phyloP scores from a whole-genome alignment of 2,329 filamentous ascomycete species.

The Aspergillus versicolor region DNA sequence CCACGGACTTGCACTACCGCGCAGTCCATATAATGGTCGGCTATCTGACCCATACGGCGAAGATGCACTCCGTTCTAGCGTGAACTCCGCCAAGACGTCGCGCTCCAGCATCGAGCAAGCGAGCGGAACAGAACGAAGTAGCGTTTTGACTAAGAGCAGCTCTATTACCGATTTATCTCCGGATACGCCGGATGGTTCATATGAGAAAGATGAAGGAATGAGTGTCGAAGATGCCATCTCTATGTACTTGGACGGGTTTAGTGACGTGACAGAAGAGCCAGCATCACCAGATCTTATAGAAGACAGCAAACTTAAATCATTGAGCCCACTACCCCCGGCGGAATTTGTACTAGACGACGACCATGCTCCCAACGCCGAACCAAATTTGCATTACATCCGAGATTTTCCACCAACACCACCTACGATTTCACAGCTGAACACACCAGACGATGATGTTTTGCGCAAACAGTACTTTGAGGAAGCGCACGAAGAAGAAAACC shows the following conservation, averaged over 20 bases:
- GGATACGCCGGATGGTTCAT: constrained; percentile 67
- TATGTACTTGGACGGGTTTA: constrained; percentile 60
- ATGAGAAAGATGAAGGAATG: constrained; percentile 52
- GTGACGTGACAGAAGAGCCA: constrained; percentile 44
- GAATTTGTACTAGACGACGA: constrained; percentile 29
- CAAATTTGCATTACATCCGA: constrained; percentile 20
- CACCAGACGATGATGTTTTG: neutral
- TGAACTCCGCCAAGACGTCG: constrained; percentile 60
- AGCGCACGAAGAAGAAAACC: constrained; percentile 4
- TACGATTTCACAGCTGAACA: neutral
- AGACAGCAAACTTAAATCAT: constrained; percentile 32
- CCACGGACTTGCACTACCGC: constrained; percentile 29
- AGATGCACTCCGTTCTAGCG: constrained; percentile 52
- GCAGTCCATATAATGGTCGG: constrained; percentile 29
- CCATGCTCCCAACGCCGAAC: constrained; percentile 19
- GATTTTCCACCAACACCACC: constrained; percentile 19
- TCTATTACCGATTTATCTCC: constrained; percentile 63
- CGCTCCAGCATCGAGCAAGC: constrained; percentile 58
- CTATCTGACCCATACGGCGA: constrained; percentile 32
- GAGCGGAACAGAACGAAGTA: constrained; percentile 77
- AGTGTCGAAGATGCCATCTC: constrained; percentile 62
- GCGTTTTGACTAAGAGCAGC: constrained; percentile 75
- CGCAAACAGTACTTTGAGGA: neutral
- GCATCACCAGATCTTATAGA: constrained; percentile 30
- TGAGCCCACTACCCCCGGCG: constrained; percentile 28